A percentile compares a stretch with the other conserved stretches of the same genome.
phyloP scores from a whole-genome alignment of 768 basidiomycete species.

The Boletus insuetus region DNA sequence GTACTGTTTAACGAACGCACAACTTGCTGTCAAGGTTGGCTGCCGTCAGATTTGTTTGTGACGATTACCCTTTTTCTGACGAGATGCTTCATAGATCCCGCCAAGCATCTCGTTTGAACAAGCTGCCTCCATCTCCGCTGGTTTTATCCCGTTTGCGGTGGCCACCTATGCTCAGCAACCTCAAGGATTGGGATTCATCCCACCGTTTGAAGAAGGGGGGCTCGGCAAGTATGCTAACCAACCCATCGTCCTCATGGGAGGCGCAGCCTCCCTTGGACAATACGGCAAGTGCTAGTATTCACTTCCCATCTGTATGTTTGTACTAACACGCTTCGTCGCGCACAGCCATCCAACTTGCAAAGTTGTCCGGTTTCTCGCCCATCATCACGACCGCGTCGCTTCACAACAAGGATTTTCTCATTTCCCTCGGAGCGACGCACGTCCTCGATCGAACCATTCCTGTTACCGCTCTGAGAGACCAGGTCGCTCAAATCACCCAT shows the following conservation, averaged over 20 bases:
- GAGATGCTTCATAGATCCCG: conserved; percentile 26
- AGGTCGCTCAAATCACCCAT: conserved; percentile 3
- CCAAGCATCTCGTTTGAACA: conserved; percentile 34
- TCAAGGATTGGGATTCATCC: conserved; percentile 23
- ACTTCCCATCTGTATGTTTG: too few species aligned
- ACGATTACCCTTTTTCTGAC: neutral
- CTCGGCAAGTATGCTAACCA: conserved; percentile 31
- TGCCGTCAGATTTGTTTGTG: neutral
- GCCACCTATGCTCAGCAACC: conserved; percentile 30
- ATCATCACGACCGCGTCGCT: conserved; percentile 39
- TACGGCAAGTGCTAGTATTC: conserved; percentile 21
- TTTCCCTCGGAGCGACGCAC: conserved; percentile 37
- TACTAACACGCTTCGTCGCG: neutral
- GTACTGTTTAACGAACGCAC: conserved; percentile 18
- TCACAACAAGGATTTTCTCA: conserved; percentile 28
- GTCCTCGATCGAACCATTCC: conserved; percentile 33
- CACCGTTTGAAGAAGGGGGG: conserved; percentile 31
- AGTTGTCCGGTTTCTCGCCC: conserved; percentile 33
- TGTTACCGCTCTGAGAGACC: neutral
- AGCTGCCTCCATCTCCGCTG: conserved; percentile 36
- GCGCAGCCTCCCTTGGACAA: conserved; percentile 38
- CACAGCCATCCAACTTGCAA: conserved; percentile 34
- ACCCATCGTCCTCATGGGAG: conserved; percentile 36
- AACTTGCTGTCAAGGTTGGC: conserved; percentile 15
- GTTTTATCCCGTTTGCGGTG: conserved; percentile 31